These are phyloP conservation scores for Trifolium repens DNA, from an alignment of 306 rosid genomes.

Conservation along the genomic window DNA sequence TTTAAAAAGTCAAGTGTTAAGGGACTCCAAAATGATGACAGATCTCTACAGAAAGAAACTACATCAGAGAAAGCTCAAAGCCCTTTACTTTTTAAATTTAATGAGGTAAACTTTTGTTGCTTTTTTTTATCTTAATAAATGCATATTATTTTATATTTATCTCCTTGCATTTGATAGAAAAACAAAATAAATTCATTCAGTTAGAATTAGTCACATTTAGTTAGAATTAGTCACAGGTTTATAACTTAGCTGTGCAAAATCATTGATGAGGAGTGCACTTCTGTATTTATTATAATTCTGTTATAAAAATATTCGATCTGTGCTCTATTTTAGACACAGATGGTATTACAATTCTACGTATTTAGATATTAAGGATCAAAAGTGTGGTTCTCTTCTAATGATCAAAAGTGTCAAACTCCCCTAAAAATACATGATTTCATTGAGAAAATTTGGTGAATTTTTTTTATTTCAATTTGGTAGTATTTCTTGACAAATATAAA, in stretches of 20 bases:
- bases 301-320: background rate
- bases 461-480: background rate
- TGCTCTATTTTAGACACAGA: background rate
- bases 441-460: background rate
- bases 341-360: background rate
- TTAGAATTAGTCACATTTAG: background rate
- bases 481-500: background rate
- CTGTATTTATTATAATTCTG: background rate
- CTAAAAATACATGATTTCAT: background rate
- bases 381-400: background rate
- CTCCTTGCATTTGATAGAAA: conserved; percentile 10
- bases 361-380: background rate
- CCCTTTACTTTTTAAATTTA: conserved; percentile 81
- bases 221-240: background rate
- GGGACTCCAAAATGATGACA: conserved; percentile 55
- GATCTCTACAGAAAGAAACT: conserved; percentile 56
- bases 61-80: conserved; percentile 60
- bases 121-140: background rate
- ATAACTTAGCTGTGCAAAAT: background rate
- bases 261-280: background rate
- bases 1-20: conserved; percentile 60
- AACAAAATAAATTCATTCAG: conserved; percentile 21
- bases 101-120: conserved; percentile 62
- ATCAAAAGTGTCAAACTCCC: background rate
- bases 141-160: conserved; percentile 22